Percentiles rank a stretch among this genome's conserved stretches.
phyloP scores from a whole-genome alignment of 805 yeast genomes.

The Metschnikowia drakensbergensis region DNA sequence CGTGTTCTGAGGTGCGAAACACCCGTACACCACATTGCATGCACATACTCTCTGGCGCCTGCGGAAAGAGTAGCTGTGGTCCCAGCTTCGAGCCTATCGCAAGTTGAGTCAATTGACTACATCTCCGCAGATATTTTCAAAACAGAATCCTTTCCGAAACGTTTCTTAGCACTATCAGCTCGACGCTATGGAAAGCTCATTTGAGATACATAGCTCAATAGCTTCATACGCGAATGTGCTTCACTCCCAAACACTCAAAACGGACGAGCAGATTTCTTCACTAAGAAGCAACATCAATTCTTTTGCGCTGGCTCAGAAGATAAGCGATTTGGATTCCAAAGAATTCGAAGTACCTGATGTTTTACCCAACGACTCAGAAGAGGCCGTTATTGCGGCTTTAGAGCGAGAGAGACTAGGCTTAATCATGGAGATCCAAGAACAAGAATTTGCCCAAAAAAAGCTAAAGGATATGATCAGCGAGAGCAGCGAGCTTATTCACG shows the following conservation, averaged over 20 bases:
- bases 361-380: conserved; percentile 10
- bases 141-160: too few species aligned
- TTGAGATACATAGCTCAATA: conserved; percentile 9
- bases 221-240: conserved; percentile 10
- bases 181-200: conserved; percentile 7
- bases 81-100: not conserved
- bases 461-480: conserved; percentile 31
- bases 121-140: not conserved
- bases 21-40: not conserved
- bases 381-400: conserved; percentile 19
- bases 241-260: conserved; percentile 12
- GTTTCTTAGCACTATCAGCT: not conserved
- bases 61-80: not conserved
- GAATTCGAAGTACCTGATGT: not conserved
- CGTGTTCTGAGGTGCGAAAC: conserved; percentile 5
- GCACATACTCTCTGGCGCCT: not conserved
- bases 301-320: conserved; percentile 10
- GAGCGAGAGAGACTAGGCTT: conserved; percentile 29
- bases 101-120: not conserved
- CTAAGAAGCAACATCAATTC: conserved; percentile 6
- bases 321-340: not conserved
- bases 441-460: conserved; percentile 30
- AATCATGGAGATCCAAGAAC: conserved; percentile 39
- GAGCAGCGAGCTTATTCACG: conserved; percentile 31
- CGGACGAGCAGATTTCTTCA: conserved; percentile 8